These are phyloP conservation scores for Lyophyllum decastes DNA, from an alignment of 768 basidiomycete genomes.

Conservation along the genomic window DNA sequence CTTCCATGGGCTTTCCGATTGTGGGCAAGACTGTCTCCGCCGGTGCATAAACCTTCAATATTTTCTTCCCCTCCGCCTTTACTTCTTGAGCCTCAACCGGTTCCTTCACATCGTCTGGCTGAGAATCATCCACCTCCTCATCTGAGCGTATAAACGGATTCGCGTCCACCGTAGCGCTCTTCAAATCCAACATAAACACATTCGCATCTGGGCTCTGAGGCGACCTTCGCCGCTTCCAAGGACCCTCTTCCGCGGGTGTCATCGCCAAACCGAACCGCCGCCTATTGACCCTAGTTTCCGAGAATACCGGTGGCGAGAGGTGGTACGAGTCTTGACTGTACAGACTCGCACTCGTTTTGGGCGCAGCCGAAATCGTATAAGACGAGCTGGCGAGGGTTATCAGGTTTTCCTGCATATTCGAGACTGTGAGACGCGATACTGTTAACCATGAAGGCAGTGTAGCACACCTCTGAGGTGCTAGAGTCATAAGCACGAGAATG, in stretches of 20 bases:
- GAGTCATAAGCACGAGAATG: conserved; percentile 4
- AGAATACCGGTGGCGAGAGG: conserved; percentile 14
- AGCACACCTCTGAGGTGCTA: conserved; percentile 3
- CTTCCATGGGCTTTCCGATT: background rate
- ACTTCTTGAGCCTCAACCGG: background rate
- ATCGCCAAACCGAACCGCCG: conserved; percentile 22
- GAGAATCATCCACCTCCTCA: background rate
- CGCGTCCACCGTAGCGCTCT: background rate
- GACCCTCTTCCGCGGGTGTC: conserved; percentile 19
- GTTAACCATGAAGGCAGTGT: background rate
- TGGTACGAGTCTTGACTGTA: conserved; percentile 24
- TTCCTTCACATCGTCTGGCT: background rate
- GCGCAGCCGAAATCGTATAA: conserved; percentile 18
- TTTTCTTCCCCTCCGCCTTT: background rate
- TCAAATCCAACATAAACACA: conserved; percentile 7
- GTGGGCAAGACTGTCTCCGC: background rate
- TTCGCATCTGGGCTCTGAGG: conserved; percentile 1
- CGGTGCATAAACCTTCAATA: background rate
- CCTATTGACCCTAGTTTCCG: conserved; percentile 15
- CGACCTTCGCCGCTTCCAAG: conserved; percentile 9
- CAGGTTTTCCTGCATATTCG: conserved; percentile 9
- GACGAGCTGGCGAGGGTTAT: conserved; percentile 11
- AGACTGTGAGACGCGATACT: too few species aligned
- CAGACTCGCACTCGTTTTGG: conserved; percentile 20
- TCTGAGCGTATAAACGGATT: conserved; percentile 1